Percentiles rank a stretch among this genome's conserved stretches.
Conservation (phyloP, 805 yeast species). For the Starmera dryadoides region DNA sequence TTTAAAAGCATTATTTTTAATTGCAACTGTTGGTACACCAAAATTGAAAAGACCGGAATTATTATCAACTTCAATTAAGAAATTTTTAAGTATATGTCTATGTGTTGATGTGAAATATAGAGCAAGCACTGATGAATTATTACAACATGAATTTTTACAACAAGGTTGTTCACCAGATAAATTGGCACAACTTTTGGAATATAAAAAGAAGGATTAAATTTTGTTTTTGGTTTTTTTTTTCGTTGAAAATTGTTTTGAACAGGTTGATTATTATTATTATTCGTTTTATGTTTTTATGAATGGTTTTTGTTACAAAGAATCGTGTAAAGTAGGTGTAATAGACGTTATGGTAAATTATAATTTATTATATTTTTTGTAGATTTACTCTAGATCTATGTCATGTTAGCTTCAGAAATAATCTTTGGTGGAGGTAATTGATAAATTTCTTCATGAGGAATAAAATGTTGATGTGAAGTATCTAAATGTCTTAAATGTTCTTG, state of each 20-base stretch:
- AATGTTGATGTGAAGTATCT: not conserved
- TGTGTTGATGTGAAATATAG: slow-evolving; percentile 92
- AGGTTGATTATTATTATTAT: no score
- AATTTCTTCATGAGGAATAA: no score
- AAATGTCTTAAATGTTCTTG: slow-evolving; percentile 8
- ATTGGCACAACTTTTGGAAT: slow-evolving; percentile 52
- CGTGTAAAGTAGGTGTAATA: no score
- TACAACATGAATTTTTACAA: slow-evolving; percentile 66
- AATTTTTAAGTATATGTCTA: slow-evolving; percentile 82
- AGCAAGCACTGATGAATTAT: slow-evolving; percentile 82
- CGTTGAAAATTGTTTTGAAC: no score
- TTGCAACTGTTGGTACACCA: slow-evolving; percentile 97
- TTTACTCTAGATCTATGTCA: no score
- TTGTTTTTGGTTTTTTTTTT: no score
- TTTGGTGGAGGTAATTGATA: no score
- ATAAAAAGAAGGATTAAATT: slow-evolving; percentile 22
- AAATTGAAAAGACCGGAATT: slow-evolving; percentile 85
- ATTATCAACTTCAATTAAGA: slow-evolving; percentile 69
- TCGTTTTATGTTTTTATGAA: no score
- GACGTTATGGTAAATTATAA: no score
- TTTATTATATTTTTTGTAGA: not conserved
- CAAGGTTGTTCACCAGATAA: slow-evolving; percentile 56
- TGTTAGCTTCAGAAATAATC: no score
- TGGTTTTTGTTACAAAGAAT: no score
- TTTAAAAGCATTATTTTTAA: slow-evolving; percentile 83